Evolutionary conservation across 2,329 filamentous ascomycete genomes (phyloP).

Genomic region (Torrubiellomyces zombiae): DNA sequence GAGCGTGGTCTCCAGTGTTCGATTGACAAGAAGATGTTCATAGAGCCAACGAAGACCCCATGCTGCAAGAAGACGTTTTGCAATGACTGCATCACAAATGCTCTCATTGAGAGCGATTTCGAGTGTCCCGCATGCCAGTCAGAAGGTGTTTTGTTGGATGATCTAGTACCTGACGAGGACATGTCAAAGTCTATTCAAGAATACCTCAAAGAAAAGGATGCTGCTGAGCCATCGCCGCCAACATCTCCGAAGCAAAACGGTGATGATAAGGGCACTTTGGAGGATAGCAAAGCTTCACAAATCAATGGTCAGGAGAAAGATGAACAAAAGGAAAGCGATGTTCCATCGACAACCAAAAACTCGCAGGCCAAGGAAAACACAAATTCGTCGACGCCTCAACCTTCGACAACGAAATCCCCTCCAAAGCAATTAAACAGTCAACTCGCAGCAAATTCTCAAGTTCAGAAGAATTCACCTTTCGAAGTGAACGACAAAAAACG

Average conservation of each 20-base stretch:
- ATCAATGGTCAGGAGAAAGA: conserved; percentile 20
- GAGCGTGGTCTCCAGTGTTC: conserved; percentile 82
- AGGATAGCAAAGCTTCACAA: no score
- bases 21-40: conserved; percentile 94
- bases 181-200: conserved; percentile 61
- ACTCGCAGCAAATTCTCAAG: conserved; percentile 14
- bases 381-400: conserved; percentile 15
- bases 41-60: conserved; percentile 97
- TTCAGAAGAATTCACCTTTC: conserved; percentile 13
- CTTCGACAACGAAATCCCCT: conserved; percentile 11
- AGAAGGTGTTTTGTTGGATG: conserved; percentile 84
- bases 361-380: conserved; percentile 15
- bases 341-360: conserved; percentile 3
- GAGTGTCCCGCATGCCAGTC: conserved; percentile 83
- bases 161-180: conserved; percentile 71
- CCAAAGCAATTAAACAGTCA: conserved; percentile 13
- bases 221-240: conserved; percentile 23
- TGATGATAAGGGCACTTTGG: conserved; percentile 18
- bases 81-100: conserved; percentile 98
- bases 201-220: conserved; percentile 45
- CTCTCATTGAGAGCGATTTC: conserved; percentile 96
- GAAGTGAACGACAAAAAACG: conserved; percentile 53
- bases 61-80: conserved; percentile 98
- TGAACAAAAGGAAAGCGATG: conserved; percentile 7
- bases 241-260: conserved; percentile 19